Conservation (phyloP, 1,284 basidiomycete species). For the Leccinum subrobustum region DNA sequence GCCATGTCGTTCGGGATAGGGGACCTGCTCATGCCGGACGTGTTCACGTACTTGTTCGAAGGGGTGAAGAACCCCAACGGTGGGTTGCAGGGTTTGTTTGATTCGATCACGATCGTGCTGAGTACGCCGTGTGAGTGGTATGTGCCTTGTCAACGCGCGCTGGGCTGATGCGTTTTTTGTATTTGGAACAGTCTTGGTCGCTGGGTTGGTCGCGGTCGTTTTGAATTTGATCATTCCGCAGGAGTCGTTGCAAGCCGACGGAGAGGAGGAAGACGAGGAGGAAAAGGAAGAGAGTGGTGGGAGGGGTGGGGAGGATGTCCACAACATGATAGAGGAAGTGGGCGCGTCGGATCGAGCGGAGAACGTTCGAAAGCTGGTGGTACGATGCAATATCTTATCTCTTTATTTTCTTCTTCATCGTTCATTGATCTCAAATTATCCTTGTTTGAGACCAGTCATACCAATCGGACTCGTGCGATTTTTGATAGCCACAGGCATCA, state of each 20-base stretch:
- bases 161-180: neutral
- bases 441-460: neutral
- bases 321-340: slow-evolving; percentile 20
- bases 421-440: neutral
- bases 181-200: slow-evolving; percentile 49
- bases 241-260: slow-evolving; percentile 30
- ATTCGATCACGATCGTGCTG: slow-evolving; percentile 77
- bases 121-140: slow-evolving; percentile 69
- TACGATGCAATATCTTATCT: neutral
- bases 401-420: neutral
- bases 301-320: slow-evolving; percentile 30
- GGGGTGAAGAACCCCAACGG: slow-evolving; percentile 53
- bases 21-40: slow-evolving; percentile 57
- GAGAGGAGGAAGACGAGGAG: slow-evolving; percentile 30
- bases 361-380: neutral
- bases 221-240: slow-evolving; percentile 66
- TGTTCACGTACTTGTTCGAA: slow-evolving; percentile 71
- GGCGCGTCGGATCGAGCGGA: neutral
- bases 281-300: neutral
- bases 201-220: slow-evolving; percentile 64
- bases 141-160: slow-evolving; percentile 18
- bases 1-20: slow-evolving; percentile 75
- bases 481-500: neutral
- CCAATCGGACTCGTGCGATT: neutral
- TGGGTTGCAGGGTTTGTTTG: slow-evolving; percentile 69